Evolutionary conservation across 352 stramenopile genomes (phyloP), one percentile per base, ranked within the genome.

Genomic region (Phytophthora pistaciae): DNA sequence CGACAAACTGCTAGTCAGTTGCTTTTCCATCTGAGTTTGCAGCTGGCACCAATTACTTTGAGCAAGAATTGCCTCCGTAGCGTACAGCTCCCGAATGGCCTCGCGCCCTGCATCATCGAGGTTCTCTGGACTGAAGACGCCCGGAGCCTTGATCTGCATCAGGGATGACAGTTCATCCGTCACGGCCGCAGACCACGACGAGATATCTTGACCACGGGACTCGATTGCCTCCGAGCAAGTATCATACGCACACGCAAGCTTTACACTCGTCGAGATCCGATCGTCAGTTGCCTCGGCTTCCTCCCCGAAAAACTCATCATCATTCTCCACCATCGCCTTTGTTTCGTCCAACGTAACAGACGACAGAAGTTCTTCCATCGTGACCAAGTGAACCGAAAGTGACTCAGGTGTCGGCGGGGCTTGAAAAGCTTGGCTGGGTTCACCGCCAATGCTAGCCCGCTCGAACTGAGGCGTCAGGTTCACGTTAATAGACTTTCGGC

Each of bases 401-500:
- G 55, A 56, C 38, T 69, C 57, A 8, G 65, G 46, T 6, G 40
- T 36, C 16, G 59, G 25, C 57, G 49, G 60, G 3, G 20, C 52
- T 38, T 69, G 50, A 8, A 63, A 65, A 16, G 52, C 61, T 66
- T 70, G 21, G 18, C 25, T 74, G 3, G 67, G 64, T 27, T 66
- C 70, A 68, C 14, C 57, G 20, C 49, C 60, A 1, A 72, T 80
- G 2, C 82, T 88, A 33, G 93, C 81, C 21, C 81, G 82, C 13
- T 94, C 84, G 57, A 96, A 95, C 49, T 89, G 80, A 9, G 77
- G 75, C n/a, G 82, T 87, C 27, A 95, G 52, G 49, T 95, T 96
- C 23, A 95, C 82, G 1, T 90, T 77, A 0, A 96, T 57, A 14
- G 86, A 92, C 54, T 89, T 79, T 0, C 84, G 77, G 10, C 72